Percentiles rank a stretch among this genome's conserved stretches.
These are phyloP conservation scores for Macrocybe sp. DNA, from an alignment of 1,284 basidiomycete genomes.

Conservation along the genomic window DNA sequence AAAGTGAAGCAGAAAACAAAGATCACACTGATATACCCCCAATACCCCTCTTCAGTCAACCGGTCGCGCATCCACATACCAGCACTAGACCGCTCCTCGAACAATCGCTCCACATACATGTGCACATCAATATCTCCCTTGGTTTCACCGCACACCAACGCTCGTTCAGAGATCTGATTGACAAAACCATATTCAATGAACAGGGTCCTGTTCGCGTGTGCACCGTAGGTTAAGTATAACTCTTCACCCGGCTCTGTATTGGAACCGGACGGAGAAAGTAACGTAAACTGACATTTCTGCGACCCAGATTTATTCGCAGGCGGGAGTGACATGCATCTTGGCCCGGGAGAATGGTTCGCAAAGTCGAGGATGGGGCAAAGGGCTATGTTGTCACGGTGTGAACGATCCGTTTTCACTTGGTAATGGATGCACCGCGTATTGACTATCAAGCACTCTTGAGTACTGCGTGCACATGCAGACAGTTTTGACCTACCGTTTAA, in stretches of 20 bases:
- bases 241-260: conserved; percentile 50
- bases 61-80: conserved; percentile 42
- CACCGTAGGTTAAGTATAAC: conserved; percentile 71
- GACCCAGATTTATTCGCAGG: conserved; percentile 29
- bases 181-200: conserved; percentile 88
- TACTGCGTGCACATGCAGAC: neutral
- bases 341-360: conserved; percentile 62
- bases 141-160: conserved; percentile 22
- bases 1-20: conserved; percentile 1
- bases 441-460: conserved; percentile 39
- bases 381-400: conserved; percentile 71
- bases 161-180: conserved; percentile 26
- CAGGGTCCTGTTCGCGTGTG: conserved; percentile 66
- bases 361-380: conserved; percentile 85
- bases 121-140: conserved; percentile 61
- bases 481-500: conserved; percentile 55
- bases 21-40: conserved; percentile 50
- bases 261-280: conserved; percentile 44
- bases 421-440: conserved; percentile 86
- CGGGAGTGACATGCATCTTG: conserved; percentile 38
- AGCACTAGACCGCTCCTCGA: conserved; percentile 32
- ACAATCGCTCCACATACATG: conserved; percentile 46
- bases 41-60: conserved; percentile 62
- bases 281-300: conserved; percentile 37
- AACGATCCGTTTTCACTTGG: conserved; percentile 48